Evolutionary conservation across 768 basidiomycete genomes (phyloP).

Genomic region (Lactarius akahatsu): DNA sequence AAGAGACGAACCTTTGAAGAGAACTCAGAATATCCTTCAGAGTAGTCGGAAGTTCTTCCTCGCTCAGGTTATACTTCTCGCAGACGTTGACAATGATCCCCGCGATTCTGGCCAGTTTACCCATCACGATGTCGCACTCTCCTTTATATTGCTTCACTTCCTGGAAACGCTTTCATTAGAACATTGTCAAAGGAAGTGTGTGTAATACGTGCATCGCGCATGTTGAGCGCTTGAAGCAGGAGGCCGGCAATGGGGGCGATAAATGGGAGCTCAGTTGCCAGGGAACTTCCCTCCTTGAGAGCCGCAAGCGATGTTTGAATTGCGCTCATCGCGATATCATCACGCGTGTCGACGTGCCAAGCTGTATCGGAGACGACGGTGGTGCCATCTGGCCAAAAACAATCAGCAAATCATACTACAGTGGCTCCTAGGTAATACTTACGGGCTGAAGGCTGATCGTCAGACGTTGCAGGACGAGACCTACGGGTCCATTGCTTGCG

Average conservation of each 20-base stretch:
- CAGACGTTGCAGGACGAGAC: not conserved
- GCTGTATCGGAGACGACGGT: not conserved
- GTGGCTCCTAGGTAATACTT: not conserved
- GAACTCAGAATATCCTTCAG: not conserved
- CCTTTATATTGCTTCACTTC: not conserved
- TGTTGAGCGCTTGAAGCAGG: not conserved
- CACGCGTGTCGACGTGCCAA: not conserved
- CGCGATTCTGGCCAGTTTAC: not conserved
- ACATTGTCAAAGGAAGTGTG: not conserved
- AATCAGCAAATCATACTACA: not conserved
- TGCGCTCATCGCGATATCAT: not conserved
- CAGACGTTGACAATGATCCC: not conserved
- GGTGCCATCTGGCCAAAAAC: not conserved
- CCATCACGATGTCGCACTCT: not conserved
- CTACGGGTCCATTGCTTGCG: not conserved
- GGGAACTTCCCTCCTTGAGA: not conserved
- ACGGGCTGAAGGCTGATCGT: not conserved
- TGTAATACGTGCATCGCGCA: not conserved
- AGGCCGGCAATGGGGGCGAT: not conserved
- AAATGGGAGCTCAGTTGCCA: not conserved
- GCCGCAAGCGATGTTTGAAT: not conserved
- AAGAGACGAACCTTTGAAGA: not conserved
- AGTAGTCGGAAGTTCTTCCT: not conserved
- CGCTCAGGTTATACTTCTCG: not conserved
- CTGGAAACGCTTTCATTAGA: not conserved